phyloP scores from a whole-genome alignment of 2,329 filamentous ascomycete genomes.

The Botryosphaeria agaves region DNA sequence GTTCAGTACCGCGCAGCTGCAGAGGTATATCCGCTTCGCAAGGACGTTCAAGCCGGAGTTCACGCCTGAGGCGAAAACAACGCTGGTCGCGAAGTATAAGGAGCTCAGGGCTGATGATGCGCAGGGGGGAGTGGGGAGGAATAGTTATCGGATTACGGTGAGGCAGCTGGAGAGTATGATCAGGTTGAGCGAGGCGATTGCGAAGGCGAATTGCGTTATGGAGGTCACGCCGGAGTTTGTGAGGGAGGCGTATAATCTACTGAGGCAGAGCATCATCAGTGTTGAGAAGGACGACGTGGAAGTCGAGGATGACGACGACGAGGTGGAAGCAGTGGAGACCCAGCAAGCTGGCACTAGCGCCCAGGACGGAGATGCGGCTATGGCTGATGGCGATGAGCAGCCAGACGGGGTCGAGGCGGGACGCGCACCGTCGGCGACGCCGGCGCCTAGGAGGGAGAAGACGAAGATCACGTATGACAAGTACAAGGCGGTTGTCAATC shows the following conservation, averaged over 20 bases:
- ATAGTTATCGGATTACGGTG: slow-evolving; percentile 95
- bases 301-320: slow-evolving; percentile 66
- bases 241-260: slow-evolving; percentile 75
- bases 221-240: slow-evolving; percentile 78
- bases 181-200: slow-evolving; percentile 89
- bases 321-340: slow-evolving; percentile 35
- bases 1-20: slow-evolving; percentile 88
- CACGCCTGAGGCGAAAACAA: slow-evolving; percentile 66
- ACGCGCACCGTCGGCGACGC: slow-evolving; percentile 19
- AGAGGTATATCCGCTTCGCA: slow-evolving; percentile 94
- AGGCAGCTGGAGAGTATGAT: slow-evolving; percentile 93
- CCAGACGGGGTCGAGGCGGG: slow-evolving; percentile 11
- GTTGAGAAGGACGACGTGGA: slow-evolving; percentile 97
- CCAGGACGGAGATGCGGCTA: slow-evolving; percentile 31
- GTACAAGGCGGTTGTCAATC: slow-evolving; percentile 78
- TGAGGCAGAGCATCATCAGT: slow-evolving; percentile 88
- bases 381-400: slow-evolving; percentile 24
- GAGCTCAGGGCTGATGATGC: slow-evolving; percentile 85
- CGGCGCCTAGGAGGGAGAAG: slow-evolving; percentile 35
- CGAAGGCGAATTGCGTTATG: slow-evolving; percentile 90
- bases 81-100: slow-evolving; percentile 87
- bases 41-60: slow-evolving; percentile 89
- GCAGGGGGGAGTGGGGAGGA: slow-evolving; percentile 82
- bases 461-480: slow-evolving; percentile 93
- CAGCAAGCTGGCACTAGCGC: slow-evolving; percentile 22